Base-by-base conservation (phyloP, 2,329 filamentous ascomycete species). In the Fusarium xylarioides region DNA sequence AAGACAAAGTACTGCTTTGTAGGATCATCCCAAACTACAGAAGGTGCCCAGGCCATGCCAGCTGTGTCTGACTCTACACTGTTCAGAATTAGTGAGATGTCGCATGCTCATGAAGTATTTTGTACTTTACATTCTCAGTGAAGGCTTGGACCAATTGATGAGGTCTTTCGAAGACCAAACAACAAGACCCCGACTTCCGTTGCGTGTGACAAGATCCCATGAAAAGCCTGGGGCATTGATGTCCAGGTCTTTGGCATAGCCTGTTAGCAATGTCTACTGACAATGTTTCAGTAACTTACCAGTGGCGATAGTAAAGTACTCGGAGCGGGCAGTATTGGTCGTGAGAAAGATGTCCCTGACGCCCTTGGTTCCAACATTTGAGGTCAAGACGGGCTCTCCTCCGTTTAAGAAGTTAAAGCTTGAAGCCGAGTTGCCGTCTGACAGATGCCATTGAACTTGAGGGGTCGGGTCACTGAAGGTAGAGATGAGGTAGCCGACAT, bases 1-100 rank as follows among this genome's bases (percentile, higher is more conserved):
- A 86, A 85, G 50, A 87, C 82, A 23, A 85, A 82, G 76, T 85
- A 87, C 47, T 84, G 81, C 21, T 77, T 74, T 9, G 76, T 76
- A 2, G 57, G 75, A 18, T 81, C 77, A 28, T 83, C 78, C 80
- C 78, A 83, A 32, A 83, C 79, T 9, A 74, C 82, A 1, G 80
- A 82, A 1, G 82, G 82, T 1, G 82, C 82, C 82, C 81, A 83
- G 4, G 76, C 75, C 81, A 82, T 83, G 11, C 82, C 82, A 3
- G 82, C 80, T 3, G 80, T 81, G 3, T 74, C 76, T 0, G 61
- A 64, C 53, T 83, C 81, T 11, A 83, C 60, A 9, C 80, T 83
- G 35, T 5, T 6, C 75, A 21, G 7, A 23, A 14, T 74, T 7
- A 72, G 61, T 11, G 4, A 19, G 9, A 26, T 19, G 0, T 11